Evolutionary conservation across 495 filamentous ascomycete genomes (phyloP).

Genomic region (Durotheca rogersii): DNA sequence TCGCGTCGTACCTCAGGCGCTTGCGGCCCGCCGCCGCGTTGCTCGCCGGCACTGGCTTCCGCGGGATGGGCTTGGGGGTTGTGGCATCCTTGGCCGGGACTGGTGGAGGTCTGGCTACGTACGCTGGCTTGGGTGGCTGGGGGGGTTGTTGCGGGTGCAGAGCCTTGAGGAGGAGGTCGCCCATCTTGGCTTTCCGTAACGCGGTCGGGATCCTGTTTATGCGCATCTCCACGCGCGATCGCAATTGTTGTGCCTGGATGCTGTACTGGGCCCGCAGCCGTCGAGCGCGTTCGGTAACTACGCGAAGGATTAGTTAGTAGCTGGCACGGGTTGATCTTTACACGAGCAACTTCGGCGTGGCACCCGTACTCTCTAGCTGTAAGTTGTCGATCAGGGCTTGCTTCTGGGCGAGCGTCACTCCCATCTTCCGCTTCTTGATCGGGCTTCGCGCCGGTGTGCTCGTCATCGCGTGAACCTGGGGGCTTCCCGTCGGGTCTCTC

Average conservation of each 20-base stretch:
- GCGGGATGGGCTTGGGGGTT: constrained; percentile 27
- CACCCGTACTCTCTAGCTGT: constrained; percentile 79
- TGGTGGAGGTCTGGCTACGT: constrained; percentile 30
- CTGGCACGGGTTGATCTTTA: neutral
- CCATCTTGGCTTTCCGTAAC: constrained; percentile 79
- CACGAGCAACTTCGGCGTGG: neutral
- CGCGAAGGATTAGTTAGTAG: constrained; percentile 25
- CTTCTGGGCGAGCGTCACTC: constrained; percentile 77
- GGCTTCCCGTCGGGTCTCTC: constrained; percentile 36
- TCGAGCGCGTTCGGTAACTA: constrained; percentile 88
- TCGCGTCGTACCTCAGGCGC: constrained; percentile 60
- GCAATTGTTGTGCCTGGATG: constrained; percentile 78
- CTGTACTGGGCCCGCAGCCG: constrained; percentile 90
- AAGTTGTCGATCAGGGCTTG: constrained; percentile 89
- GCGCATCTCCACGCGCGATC: constrained; percentile 87
- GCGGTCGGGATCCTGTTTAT: constrained; percentile 87
- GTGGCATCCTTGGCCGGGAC: constrained; percentile 32
- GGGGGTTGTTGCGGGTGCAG: constrained; percentile 21
- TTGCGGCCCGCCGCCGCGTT: constrained; percentile 49
- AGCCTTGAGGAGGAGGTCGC: constrained; percentile 65
- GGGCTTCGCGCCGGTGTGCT: constrained; percentile 54
- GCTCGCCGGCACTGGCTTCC: constrained; percentile 32
- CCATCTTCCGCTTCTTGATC: constrained; percentile 57
- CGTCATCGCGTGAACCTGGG: constrained; percentile 45
- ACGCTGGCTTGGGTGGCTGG: constrained; percentile 26